A percentile compares a stretch with the other conserved stretches of the same genome.
Evolutionary conservation across 2,329 filamentous ascomycete genomes (phyloP).

Genomic region (Nemania sp.): DNA sequence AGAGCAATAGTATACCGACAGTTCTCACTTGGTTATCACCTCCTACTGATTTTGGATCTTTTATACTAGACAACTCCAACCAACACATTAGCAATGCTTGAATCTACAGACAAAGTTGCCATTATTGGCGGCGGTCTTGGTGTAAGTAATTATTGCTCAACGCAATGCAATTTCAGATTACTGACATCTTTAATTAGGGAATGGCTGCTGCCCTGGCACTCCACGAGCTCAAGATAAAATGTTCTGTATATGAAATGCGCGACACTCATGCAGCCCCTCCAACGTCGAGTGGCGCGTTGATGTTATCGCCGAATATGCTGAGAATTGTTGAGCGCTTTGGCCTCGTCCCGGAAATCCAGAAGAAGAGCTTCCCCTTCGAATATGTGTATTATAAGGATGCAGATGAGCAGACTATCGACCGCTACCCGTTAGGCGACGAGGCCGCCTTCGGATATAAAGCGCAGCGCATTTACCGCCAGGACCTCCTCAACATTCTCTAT

Average conservation of each 20-base stretch:
- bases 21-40: no score
- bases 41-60: no score
- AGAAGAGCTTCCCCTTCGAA: constrained; percentile 55
- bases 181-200: no score
- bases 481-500: constrained; percentile 53
- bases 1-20: no score
- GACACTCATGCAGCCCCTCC: constrained; percentile 39
- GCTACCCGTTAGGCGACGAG: constrained; percentile 41
- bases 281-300: constrained; percentile 58
- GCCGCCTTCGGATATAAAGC: constrained; percentile 49
- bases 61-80: no score
- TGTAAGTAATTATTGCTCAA: no score
- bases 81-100: no score
- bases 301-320: constrained; percentile 63
- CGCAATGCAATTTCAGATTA: no score
- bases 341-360: constrained; percentile 49
- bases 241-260: constrained; percentile 50
- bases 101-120: constrained; percentile 8
- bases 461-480: constrained; percentile 57
- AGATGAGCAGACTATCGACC: constrained; percentile 37
- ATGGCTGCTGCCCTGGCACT: constrained; percentile 59
- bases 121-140: constrained; percentile 16
- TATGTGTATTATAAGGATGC: constrained; percentile 50
- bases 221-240: constrained; percentile 50
- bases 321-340: constrained; percentile 55